Evolutionary conservation across 192 early-diverging fungal species (phyloP).

Genomic region (Podochytrium sp.): DNA sequence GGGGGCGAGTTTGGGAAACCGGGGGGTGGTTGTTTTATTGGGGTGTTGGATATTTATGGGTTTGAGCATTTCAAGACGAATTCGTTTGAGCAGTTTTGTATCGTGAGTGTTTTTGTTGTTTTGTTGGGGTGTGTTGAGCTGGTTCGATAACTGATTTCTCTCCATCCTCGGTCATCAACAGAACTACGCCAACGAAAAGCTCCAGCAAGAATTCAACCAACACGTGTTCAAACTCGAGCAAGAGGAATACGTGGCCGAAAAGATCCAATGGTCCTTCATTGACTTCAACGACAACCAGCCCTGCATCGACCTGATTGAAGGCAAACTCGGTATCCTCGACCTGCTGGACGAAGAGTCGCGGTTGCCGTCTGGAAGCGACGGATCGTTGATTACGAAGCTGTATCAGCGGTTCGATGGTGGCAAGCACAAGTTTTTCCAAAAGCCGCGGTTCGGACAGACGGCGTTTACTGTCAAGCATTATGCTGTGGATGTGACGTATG

Average conservation of each 20-base stretch:
- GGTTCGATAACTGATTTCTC: too few species aligned
- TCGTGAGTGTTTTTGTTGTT: slow-evolving; percentile 45
- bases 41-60: slow-evolving; percentile 98
- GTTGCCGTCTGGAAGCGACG: slow-evolving; percentile 87
- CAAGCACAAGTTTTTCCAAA: slow-evolving; percentile 79
- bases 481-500: slow-evolving; percentile 95
- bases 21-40: slow-evolving; percentile 73
- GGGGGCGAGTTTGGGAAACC: too few species aligned
- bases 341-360: slow-evolving; percentile 93
- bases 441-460: slow-evolving; percentile 86
- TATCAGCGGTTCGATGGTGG: slow-evolving; percentile 79
- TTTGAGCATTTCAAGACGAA: slow-evolving; percentile 99
- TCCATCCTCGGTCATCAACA: not conserved
- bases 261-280: slow-evolving; percentile 98
- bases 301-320: slow-evolving; percentile 98
- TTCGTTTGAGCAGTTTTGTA: slow-evolving; percentile 99
- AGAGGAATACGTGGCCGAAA: slow-evolving; percentile 95
- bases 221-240: slow-evolving; percentile 99
- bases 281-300: slow-evolving; percentile 99
- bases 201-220: slow-evolving; percentile 98
- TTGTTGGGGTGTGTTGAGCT: too few species aligned
- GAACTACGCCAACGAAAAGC: slow-evolving; percentile 91
- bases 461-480: slow-evolving; percentile 97
- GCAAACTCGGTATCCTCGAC: slow-evolving; percentile 89
- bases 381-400: slow-evolving; percentile 84